These are phyloP conservation scores for Cladophialophora exuberans DNA, from an alignment of 2,329 filamentous ascomycete species.

Conservation along the genomic window DNA sequence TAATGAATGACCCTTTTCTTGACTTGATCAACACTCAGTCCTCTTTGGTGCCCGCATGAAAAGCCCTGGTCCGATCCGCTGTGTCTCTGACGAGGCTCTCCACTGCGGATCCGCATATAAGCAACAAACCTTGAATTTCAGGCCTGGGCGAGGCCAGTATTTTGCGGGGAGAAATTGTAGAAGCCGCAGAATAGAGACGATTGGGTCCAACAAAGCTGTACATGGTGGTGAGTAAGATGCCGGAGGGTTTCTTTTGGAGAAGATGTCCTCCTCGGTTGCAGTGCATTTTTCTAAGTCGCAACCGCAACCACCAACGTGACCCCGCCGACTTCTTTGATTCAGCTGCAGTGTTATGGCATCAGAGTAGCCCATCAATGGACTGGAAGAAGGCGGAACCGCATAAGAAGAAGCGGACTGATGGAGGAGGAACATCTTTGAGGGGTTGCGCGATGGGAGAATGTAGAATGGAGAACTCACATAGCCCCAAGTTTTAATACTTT, in stretches of 20 bases:
- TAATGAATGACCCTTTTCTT: not conserved
- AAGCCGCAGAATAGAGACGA: too few species aligned
- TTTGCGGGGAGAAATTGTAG: not conserved
- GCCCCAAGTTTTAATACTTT: too few species aligned
- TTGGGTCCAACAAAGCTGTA: too few species aligned
- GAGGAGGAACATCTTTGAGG: not conserved
- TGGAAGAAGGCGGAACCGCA: conserved; percentile 16
- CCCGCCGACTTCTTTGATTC: too few species aligned
- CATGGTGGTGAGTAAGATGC: too few species aligned
- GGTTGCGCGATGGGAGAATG: not conserved
- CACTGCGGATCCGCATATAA: conserved; percentile 14
- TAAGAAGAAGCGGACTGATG: not conserved
- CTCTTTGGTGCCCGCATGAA: conserved; percentile 18
- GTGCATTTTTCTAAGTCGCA: too few species aligned
- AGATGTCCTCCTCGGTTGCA: too few species aligned
- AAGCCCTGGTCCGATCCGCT: conserved; percentile 7
- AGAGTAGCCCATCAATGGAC: not conserved
- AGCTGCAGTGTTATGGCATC: not conserved
- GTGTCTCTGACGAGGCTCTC: not conserved
- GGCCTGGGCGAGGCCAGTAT: not conserved
- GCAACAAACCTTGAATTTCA: not conserved
- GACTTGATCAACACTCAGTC: not conserved
- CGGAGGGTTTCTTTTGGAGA: too few species aligned
- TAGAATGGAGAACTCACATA: not conserved
- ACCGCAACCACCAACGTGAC: too few species aligned